Percentiles rank a stretch among this genome's conserved stretches.
Evolutionary conservation across 2,329 filamentous ascomycete genomes (phyloP).

Genomic region (Pestalotiopsis sp.): DNA sequence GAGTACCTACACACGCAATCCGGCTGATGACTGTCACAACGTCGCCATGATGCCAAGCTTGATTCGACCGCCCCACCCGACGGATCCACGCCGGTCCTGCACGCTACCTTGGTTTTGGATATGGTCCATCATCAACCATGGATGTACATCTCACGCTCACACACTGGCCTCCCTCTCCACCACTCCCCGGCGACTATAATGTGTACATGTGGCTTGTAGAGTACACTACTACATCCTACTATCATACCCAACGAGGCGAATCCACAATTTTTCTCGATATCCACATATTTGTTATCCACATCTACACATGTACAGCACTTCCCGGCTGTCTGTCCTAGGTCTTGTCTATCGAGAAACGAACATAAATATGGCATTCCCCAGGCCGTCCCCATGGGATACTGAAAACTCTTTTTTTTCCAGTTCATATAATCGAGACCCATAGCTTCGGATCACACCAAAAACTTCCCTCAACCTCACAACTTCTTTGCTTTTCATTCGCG

Average conservation of each 20-base stretch:
- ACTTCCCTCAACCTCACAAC: background rate
- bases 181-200: background rate
- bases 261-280: background rate
- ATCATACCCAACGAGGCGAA: background rate
- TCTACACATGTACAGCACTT: background rate
- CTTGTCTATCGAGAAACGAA: background rate
- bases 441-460: background rate
- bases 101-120: background rate
- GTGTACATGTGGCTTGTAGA: background rate
- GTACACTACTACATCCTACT: background rate
- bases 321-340: background rate
- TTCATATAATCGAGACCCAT: background rate
- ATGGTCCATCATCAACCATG: background rate
- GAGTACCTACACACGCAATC: background rate
- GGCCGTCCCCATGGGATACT: background rate
- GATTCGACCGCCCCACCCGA: background rate
- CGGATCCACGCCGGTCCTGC: background rate
- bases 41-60: background rate
- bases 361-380: slow-evolving; percentile 16
- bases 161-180: background rate
- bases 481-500: slow-evolving; percentile 29
- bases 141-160: background rate
- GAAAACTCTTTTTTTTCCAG: slow-evolving; percentile 4
- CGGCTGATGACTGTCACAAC: background rate
- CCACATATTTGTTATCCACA: slow-evolving; percentile 2